These are phyloP conservation scores for Flaveria robusta DNA, from an alignment of 129 eudicot genomes.

Conservation along the genomic window DNA sequence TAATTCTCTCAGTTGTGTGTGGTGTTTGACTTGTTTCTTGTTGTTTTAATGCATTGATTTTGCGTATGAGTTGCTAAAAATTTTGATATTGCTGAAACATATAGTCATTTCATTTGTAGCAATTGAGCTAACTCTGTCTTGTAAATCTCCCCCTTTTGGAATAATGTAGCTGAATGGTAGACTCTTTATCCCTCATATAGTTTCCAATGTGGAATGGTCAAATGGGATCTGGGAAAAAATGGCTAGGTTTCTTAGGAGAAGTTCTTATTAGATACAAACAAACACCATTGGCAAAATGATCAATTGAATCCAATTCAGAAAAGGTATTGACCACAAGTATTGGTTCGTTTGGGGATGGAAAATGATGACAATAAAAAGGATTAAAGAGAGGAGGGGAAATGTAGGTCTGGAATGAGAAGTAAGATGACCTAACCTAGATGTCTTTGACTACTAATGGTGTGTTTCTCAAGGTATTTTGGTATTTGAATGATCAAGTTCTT, in stretches of 20 bases:
- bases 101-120: conserved; percentile 12
- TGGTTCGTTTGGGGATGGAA: neutral
- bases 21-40: conserved; percentile 9
- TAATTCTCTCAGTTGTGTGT: conserved; percentile 20
- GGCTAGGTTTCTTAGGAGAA: too few relatives aligned
- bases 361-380: neutral
- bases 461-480: neutral
- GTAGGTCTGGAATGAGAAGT: neutral
- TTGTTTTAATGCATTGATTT: conserved; percentile 9
- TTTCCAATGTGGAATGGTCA: too few relatives aligned
- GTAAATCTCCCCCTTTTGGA: conserved; percentile 14
- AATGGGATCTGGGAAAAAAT: neutral
- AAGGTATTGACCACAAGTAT: neutral
- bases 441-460: conserved; percentile 4
- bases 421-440: neutral
- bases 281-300: conserved; percentile 5
- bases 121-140: conserved; percentile 5
- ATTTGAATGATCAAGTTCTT: neutral
- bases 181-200: neutral
- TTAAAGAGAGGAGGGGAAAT: conserved; percentile 6
- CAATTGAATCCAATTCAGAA: neutral
- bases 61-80: neutral
- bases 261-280: neutral
- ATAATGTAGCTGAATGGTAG: conserved; percentile 29
- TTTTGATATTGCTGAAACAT: neutral